Base-by-base conservation (phyloP, 2,329 filamentous ascomycete genomes). In the Alternaria sp. region DNA sequence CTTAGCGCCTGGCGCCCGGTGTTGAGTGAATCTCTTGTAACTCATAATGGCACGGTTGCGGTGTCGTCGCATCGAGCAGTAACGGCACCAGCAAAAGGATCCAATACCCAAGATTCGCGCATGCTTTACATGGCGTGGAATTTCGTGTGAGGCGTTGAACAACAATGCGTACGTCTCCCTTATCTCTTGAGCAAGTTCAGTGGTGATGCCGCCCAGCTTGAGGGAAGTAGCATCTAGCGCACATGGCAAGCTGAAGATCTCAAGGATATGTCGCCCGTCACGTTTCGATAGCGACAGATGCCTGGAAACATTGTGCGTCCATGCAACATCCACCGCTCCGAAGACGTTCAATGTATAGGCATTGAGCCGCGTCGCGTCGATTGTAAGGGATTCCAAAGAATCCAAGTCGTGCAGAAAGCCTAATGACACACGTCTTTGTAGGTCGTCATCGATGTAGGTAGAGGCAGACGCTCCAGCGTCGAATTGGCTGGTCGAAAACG, bases 171-270 rank as follows among this genome's bases (percentile, higher is more conserved):
- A 71, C 1, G 69, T 65, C 34, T 69, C 66, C 22, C 56, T 20
- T 6, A 71, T 67, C 53, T 71, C 69, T 39, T 65, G 62, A 3
- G 48, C 46, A 2, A 69, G 54, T 9, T 66, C 67, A 22, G 41
- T 34, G 1, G 42, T 7, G 53, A 62, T 2, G 55, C 46, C 46
- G 1, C 14, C 14, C 18, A 24, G 20, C 28, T 4, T n/a, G 8
- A 36, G 18, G 0, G 28, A 59, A 5, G 62, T 18, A 2, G 62
- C 68, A 16, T 51, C 38, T 11, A 70, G 59, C 3, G 64, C 64
- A 30, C 68, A 71, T 6, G 67, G 68, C 7, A 70, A 24, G 3
- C 63, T 61, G 24, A 72, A 70, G 4, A 69, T 22, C 18, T 66
- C 61, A 7, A 71, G 57, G 5, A 57, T 34, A n/a, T 64, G 24